Base-by-base conservation (phyloP, 805 yeast species). In the Wickerhamiella brachini region DNA sequence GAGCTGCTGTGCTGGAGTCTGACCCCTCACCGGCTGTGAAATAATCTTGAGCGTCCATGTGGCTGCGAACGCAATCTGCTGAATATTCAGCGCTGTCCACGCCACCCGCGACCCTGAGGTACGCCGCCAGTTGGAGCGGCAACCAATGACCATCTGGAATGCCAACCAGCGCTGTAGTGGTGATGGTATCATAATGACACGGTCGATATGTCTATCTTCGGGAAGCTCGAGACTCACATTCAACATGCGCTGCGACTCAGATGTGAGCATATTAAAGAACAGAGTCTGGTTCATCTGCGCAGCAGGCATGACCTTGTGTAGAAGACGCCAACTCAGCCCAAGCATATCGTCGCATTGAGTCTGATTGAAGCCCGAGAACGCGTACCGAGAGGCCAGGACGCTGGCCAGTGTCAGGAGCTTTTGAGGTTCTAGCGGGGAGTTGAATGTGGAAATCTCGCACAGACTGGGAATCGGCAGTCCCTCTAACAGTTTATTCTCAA, bases 241-340 rank as follows among this genome's bases (percentile, higher is more conserved):
- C 54, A 87, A 74, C 0, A 93, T 80, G n/a, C 80, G 67, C 61
- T 86, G 94, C 1, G 81, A 72, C 61, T 87, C 95, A 50, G 76
- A 70, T 17, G 83, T 62, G 2, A 82, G 65, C 1, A 75, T 66
- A 8, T 65, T 64, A 58, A 65, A 68, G 39, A 71, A 71, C 57
- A 66, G 60, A 52, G 61, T 61, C 12, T 37, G 54, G 47, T 20
- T 62, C 53, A 23, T 62, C n/a, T 55, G 49, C 51, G 41, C 63
- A 52, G 22, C 57, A 26, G 37, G 60, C 47, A 29, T 54, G 26
- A 44, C 58, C n/a, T 62, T 53, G 17, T 62, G 64, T 5, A 79
- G 57, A 53, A 79, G 80, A 1, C 62, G 56, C 58, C 78, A 78
- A 15, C 80, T 71, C 1, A 83, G 68, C 1, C 76, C 73, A 39